Percentiles rank a stretch among this genome's conserved stretches.
Evolutionary conservation across 768 basidiomycete species (phyloP).

Genomic region (Mycena galericulata): DNA sequence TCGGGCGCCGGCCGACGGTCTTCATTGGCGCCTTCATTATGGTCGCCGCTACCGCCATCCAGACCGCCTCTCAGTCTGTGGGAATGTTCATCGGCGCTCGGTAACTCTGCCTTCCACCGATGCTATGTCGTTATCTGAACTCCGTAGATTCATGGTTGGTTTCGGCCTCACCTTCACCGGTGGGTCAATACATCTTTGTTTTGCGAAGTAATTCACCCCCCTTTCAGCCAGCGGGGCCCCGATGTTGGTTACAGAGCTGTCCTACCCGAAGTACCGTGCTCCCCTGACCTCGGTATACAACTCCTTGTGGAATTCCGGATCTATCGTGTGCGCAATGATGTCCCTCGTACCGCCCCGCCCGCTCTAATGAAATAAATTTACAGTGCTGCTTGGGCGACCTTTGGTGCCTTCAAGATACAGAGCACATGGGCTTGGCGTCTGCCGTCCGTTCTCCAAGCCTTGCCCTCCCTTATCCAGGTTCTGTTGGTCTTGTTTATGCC

Average conservation of each 20-base stretch:
- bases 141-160: slow-evolving; percentile 71
- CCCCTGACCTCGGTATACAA: slow-evolving; percentile 84
- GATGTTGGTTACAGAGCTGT: slow-evolving; percentile 86
- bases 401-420: slow-evolving; percentile 75
- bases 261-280: slow-evolving; percentile 86
- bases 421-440: slow-evolving; percentile 87
- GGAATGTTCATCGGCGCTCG: slow-evolving; percentile 87
- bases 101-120: slow-evolving; percentile 39
- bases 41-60: slow-evolving; percentile 76
- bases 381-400: slow-evolving; percentile 86
- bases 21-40: slow-evolving; percentile 80
- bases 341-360: slow-evolving; percentile 2
- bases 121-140: not conserved
- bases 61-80: slow-evolving; percentile 76
- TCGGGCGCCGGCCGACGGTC: slow-evolving; percentile 76
- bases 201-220: not conserved
- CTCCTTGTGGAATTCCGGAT: slow-evolving; percentile 88
- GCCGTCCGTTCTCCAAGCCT: slow-evolving; percentile 77
- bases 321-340: slow-evolving; percentile 69
- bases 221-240: slow-evolving; percentile 75
- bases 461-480: slow-evolving; percentile 78
- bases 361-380: not conserved
- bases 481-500: slow-evolving; percentile 75
- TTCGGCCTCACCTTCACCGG: slow-evolving; percentile 81
- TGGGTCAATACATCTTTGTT: slow-evolving; percentile 39